A percentile compares a stretch with the other conserved stretches of the same genome.
Evolutionary conservation across 257 asterid genomes (phyloP).

Genomic region (Przewalskia tangutica): DNA sequence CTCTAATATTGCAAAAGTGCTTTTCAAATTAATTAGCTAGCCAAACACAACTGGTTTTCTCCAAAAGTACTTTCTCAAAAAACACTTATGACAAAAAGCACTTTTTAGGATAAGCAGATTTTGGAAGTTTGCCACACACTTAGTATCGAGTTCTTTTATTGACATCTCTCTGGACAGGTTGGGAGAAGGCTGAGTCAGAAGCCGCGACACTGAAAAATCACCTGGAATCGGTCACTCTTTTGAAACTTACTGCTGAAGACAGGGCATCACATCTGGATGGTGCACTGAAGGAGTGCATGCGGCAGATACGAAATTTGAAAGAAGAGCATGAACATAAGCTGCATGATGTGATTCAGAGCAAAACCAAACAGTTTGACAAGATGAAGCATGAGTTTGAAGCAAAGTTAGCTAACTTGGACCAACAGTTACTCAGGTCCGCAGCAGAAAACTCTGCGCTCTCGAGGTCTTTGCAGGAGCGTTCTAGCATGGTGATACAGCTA

Average conservation of each 20-base stretch:
- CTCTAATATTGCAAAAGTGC: no score
- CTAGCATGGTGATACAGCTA: slow-evolving; percentile 69
- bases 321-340: slow-evolving; percentile 75
- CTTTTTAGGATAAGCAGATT: no score
- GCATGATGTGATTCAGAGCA: slow-evolving; percentile 57
- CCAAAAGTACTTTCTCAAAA: no score
- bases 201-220: slow-evolving; percentile 75
- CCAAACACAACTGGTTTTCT: no score
- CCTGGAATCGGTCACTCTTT: slow-evolving; percentile 84
- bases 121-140: no score
- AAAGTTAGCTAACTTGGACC: slow-evolving; percentile 52
- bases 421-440: slow-evolving; percentile 61
- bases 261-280: slow-evolving; percentile 85
- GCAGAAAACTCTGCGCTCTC: slow-evolving; percentile 83
- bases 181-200: slow-evolving; percentile 99
- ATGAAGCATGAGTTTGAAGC: slow-evolving; percentile 74
- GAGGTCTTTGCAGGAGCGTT: slow-evolving; percentile 87
- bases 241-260: slow-evolving; percentile 92
- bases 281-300: slow-evolving; percentile 94
- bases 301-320: slow-evolving; percentile 77
- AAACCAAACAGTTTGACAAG: slow-evolving; percentile 64
- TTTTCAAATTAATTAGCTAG: no score
- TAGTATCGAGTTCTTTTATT: background rate
- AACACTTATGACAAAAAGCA: no score
- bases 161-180: slow-evolving; percentile 46